These are phyloP conservation scores for Chaetomium globosum DNA, from an alignment of 2,329 filamentous ascomycete species.

Conservation along the genomic window DNA sequence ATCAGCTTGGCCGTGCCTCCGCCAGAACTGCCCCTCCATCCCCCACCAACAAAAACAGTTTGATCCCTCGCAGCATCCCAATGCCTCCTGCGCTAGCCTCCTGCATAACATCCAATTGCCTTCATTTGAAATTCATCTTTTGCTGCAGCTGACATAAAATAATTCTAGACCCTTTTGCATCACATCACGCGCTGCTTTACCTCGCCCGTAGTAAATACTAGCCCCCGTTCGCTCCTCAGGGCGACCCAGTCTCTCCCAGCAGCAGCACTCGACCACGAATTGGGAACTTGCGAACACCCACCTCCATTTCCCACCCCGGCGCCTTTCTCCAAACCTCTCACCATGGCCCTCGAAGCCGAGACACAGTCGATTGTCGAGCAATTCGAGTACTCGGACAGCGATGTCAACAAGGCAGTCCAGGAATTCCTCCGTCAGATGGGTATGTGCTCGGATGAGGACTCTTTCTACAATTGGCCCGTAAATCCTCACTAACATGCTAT, in stretches of 20 bases:
- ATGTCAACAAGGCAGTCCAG: slow-evolving; percentile 77
- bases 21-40: slow-evolving; percentile 14
- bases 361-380: slow-evolving; percentile 78
- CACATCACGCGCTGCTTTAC: slow-evolving; percentile 37
- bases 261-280: slow-evolving; percentile 34
- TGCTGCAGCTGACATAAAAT: slow-evolving; percentile 3
- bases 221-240: slow-evolving; percentile 36
- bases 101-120: slow-evolving; percentile 1
- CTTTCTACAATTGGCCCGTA: not conserved
- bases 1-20: slow-evolving; percentile 4
- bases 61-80: not conserved
- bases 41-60: slow-evolving; percentile 17
- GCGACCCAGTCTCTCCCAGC: slow-evolving; percentile 50
- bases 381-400: slow-evolving; percentile 79
- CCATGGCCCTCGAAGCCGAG: slow-evolving; percentile 68
- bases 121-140: not conserved
- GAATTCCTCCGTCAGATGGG: slow-evolving; percentile 89
- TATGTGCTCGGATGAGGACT: slow-evolving; percentile 40
- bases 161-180: slow-evolving; percentile 50
- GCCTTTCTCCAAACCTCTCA: slow-evolving; percentile 58
- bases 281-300: slow-evolving; percentile 56
- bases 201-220: slow-evolving; percentile 38
- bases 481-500: slow-evolving; percentile 25
- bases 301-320: slow-evolving; percentile 57
- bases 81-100: not conserved